phyloP scores from a whole-genome alignment of 495 filamentous ascomycete genomes.

The Hypoxylon subgilvum region DNA sequence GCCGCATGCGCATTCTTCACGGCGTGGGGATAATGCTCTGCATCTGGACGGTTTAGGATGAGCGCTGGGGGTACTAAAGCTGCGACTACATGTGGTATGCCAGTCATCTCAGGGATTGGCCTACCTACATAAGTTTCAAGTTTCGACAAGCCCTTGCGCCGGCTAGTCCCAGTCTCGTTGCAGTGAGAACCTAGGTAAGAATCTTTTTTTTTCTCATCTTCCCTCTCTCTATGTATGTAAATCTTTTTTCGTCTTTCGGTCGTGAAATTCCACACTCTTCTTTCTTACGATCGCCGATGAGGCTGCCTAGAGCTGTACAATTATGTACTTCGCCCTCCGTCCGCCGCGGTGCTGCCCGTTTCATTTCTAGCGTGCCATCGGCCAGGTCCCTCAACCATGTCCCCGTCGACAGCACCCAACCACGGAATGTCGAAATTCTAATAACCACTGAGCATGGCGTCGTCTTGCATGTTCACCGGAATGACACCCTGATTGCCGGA shows the following conservation, averaged over 20 bases:
- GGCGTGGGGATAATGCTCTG: slow-evolving; percentile 38
- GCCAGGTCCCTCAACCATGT: too few relatives aligned
- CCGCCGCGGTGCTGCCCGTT: slow-evolving; percentile 24
- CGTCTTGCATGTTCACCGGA: slow-evolving; percentile 34
- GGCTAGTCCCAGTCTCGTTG: slow-evolving; percentile 30
- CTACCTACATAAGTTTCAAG: slow-evolving; percentile 26
- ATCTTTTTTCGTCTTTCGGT: slow-evolving; percentile 4
- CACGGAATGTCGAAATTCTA: slow-evolving; percentile 31
- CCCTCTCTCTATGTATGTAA: too few relatives aligned
- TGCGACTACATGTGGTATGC: slow-evolving; percentile 34
- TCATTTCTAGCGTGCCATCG: slow-evolving; percentile 35
- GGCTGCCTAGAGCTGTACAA: slow-evolving; percentile 30
- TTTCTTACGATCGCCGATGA: slow-evolving; percentile 28
- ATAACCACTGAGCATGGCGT: slow-evolving; percentile 27
- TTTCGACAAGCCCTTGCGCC: slow-evolving; percentile 26
- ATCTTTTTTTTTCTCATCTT: neutral
- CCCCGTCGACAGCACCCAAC: slow-evolving; percentile 18
- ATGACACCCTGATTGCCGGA: slow-evolving; percentile 37
- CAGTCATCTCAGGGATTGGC: slow-evolving; percentile 36
- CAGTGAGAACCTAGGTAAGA: neutral
- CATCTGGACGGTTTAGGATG: slow-evolving; percentile 33
- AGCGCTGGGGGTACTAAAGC: slow-evolving; percentile 36
- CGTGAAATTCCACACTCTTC: slow-evolving; percentile 14
- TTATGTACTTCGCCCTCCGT: slow-evolving; percentile 27
- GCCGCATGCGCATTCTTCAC: slow-evolving; percentile 13